phyloP scores from a whole-genome alignment of 2,329 filamentous ascomycete genomes.

The Aspergillus pseudonomiae region DNA sequence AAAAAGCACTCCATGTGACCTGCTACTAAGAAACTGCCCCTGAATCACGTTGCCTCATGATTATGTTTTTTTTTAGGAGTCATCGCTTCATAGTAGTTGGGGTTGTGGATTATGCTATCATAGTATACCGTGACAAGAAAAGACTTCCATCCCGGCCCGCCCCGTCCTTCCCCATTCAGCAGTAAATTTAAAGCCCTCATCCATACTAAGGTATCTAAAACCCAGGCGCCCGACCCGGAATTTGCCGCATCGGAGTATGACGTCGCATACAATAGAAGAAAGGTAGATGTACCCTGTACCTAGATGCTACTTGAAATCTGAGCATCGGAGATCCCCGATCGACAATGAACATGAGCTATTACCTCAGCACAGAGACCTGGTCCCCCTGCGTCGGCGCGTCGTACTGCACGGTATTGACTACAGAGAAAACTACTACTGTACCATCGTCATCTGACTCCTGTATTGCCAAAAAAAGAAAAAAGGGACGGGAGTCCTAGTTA shows the following conservation, averaged over 20 bases:
- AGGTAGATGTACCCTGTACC: not conserved
- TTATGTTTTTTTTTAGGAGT: not conserved
- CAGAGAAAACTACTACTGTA: not conserved
- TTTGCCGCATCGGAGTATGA: not conserved
- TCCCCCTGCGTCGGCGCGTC: not conserved
- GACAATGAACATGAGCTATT: not conserved
- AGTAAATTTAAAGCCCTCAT: not conserved
- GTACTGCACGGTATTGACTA: not conserved
- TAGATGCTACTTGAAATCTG: not conserved
- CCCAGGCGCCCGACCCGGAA: not conserved
- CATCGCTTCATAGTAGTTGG: not conserved
- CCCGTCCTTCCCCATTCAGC: not conserved
- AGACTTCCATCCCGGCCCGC: not conserved
- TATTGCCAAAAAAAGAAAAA: not conserved
- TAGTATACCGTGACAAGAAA: not conserved
- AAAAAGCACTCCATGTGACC: not conserved
- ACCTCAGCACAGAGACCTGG: not conserved
- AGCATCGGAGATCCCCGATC: not conserved
- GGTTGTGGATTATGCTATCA: not conserved
- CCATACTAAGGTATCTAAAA: not conserved
- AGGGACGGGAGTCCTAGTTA: not conserved
- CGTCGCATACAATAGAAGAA: not conserved
- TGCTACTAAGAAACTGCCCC: not conserved
- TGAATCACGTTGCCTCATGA: slow-evolving; percentile 1
- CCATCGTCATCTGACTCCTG: not conserved